These are phyloP conservation scores for Magnolia changhungtana DNA, from an alignment of 164 flowering plant species.

Conservation along the genomic window DNA sequence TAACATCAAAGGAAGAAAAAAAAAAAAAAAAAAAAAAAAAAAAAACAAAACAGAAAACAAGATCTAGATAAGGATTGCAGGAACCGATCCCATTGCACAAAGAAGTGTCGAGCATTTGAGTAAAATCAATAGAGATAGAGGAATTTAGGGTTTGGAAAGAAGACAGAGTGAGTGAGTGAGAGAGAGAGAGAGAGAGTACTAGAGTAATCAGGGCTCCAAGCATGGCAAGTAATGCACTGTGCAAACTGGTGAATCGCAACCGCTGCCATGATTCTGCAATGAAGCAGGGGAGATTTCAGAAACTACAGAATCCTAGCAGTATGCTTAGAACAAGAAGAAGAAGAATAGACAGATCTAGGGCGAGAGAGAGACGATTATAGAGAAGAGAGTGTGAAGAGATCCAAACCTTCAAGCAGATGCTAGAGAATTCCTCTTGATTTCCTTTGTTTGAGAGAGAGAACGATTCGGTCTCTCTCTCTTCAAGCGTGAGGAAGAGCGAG, in stretches of 20 bases:
- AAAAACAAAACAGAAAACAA: too few relatives aligned
- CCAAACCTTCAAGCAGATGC: background rate
- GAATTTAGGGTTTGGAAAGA: background rate
- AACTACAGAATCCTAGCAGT: background rate
- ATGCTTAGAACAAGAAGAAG: background rate
- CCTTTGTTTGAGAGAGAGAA: background rate
- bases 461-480: background rate
- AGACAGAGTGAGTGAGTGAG: background rate
- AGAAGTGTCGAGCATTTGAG: background rate
- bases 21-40: too few relatives aligned
- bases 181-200: slow-evolving; percentile 33
- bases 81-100: background rate
- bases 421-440: background rate
- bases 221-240: slow-evolving; percentile 86
- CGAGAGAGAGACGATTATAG: background rate
- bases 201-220: slow-evolving; percentile 90
- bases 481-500: background rate
- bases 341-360: background rate
- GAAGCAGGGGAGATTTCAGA: background rate
- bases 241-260: slow-evolving; percentile 72
- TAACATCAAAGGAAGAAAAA: too few relatives aligned
- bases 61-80: background rate
- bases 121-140: background rate
- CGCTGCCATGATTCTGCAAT: slow-evolving; percentile 50
- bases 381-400: background rate